phyloP scores from a whole-genome alignment of 352 stramenopile species.

The Phytopythium chamaehyphon region DNA sequence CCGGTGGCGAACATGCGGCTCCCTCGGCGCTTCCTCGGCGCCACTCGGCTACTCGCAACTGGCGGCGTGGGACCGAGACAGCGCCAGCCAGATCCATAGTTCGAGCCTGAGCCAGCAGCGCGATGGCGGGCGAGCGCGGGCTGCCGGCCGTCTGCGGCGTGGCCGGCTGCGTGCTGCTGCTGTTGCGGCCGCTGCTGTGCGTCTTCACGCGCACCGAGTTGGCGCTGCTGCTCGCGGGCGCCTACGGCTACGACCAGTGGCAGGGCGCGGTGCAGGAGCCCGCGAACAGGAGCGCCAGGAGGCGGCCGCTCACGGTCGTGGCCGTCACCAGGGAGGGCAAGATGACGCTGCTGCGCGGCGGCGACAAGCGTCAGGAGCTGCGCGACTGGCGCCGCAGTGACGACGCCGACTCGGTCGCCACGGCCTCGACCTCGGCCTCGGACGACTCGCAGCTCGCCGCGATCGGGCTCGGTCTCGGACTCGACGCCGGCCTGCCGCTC shows the following conservation, averaged over 20 bases:
- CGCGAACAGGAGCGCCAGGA: background rate
- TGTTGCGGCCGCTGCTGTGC: constrained; percentile 12
- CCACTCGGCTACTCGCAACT: no score
- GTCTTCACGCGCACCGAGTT: constrained; percentile 13
- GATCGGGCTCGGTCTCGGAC: background rate
- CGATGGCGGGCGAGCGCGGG: background rate
- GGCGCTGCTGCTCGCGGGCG: constrained; percentile 15
- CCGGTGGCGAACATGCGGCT: no score
- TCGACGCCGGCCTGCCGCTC: background rate
- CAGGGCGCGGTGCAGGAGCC: constrained; percentile 1
- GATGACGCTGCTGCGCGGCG: constrained; percentile 4
- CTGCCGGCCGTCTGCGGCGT: constrained; percentile 3
- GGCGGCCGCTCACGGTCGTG: constrained; percentile 5
- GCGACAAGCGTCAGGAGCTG: background rate
- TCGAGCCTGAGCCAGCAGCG: background rate
- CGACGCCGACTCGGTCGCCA: constrained; percentile 5
- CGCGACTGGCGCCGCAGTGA: constrained; percentile 2
- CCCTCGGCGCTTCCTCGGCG: no score
- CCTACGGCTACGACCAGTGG: constrained; percentile 8
- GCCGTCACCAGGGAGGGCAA: constrained; percentile 7
- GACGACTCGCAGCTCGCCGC: constrained; percentile 2
- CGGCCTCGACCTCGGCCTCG: background rate
- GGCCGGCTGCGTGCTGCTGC: constrained; percentile 3
- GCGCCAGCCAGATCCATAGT: background rate
- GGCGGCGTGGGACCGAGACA: background rate